Percentiles rank a stretch among this genome's conserved stretches.
Evolutionary conservation across 129 eudicot genomes (phyloP).

Genomic region (Helianthus tuberosus): DNA sequence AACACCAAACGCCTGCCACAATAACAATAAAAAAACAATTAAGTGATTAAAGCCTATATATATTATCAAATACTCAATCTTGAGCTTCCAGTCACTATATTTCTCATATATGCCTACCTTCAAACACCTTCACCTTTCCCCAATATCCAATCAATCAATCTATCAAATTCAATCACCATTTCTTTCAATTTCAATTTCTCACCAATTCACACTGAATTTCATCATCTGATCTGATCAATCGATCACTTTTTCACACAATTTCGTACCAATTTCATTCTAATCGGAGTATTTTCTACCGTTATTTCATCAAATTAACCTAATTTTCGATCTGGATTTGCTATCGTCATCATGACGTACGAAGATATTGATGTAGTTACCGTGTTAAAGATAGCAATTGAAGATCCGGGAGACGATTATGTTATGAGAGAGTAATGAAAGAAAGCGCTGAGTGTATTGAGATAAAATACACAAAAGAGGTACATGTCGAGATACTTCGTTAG

Average conservation of each 20-base stretch:
- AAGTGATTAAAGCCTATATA: constrained; percentile 12
- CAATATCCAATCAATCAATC: constrained; percentile 11
- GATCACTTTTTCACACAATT: constrained; percentile 2
- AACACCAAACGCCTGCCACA: too few species aligned
- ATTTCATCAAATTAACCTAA: constrained; percentile 8
- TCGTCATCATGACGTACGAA: constrained; percentile 26
- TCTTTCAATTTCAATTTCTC: background rate
- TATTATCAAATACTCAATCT: constrained; percentile 23
- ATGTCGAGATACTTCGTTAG: too few species aligned
- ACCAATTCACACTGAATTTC: background rate
- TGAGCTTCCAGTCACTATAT: constrained; percentile 21
- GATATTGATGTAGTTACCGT: constrained; percentile 29
- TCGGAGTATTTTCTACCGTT: background rate
- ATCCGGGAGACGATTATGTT: constrained; percentile 54
- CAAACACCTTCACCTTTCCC: constrained; percentile 25
- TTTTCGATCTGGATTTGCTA: background rate
- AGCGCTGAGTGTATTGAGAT: too few species aligned
- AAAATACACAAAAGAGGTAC: too few species aligned
- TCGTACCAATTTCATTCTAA: constrained; percentile 13
- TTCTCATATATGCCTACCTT: constrained; percentile 13
- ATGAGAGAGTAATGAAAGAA: background rate
- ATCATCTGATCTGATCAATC: background rate
- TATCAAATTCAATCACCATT: constrained; percentile 12
- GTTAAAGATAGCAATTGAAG: constrained; percentile 39
- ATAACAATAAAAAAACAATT: background rate